Evolutionary conservation across 768 basidiomycete genomes (phyloP).

Genomic region (Suillus placidus): DNA sequence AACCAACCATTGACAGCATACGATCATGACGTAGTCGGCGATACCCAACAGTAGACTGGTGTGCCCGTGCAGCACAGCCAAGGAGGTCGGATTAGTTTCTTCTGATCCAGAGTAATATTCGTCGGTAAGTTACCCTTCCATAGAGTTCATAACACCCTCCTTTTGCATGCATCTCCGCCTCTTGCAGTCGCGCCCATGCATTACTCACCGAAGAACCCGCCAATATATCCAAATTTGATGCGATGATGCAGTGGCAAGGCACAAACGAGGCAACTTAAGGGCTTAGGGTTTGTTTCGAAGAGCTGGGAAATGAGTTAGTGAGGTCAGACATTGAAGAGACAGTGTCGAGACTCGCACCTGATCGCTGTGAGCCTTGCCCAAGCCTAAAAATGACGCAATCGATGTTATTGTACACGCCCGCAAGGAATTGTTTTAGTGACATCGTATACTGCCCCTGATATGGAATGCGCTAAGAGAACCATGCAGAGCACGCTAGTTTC

Average conservation of each 20-base stretch:
- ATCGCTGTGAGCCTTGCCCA: constrained; percentile 54
- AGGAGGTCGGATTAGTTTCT: background rate
- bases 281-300: constrained; percentile 50
- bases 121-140: constrained; percentile 43
- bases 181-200: constrained; percentile 40
- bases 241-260: constrained; percentile 73
- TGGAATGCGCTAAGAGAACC: constrained; percentile 43
- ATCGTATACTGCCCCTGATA: constrained; percentile 65
- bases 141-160: constrained; percentile 56
- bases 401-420: constrained; percentile 59
- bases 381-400: constrained; percentile 23
- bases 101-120: constrained; percentile 16
- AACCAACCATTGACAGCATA: background rate
- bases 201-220: constrained; percentile 68
- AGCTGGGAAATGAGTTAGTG: background rate
- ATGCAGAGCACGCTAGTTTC: constrained; percentile 15
- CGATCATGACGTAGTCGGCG: background rate
- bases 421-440: constrained; percentile 48
- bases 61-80: background rate
- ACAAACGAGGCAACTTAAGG: constrained; percentile 67
- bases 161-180: constrained; percentile 43
- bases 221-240: constrained; percentile 56
- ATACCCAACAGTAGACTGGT: background rate
- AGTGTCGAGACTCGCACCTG: constrained; percentile 42
- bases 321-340: background rate